Evolutionary conservation across 139 green algal species (phyloP).

Genomic region (Dunaliella primolecta): DNA sequence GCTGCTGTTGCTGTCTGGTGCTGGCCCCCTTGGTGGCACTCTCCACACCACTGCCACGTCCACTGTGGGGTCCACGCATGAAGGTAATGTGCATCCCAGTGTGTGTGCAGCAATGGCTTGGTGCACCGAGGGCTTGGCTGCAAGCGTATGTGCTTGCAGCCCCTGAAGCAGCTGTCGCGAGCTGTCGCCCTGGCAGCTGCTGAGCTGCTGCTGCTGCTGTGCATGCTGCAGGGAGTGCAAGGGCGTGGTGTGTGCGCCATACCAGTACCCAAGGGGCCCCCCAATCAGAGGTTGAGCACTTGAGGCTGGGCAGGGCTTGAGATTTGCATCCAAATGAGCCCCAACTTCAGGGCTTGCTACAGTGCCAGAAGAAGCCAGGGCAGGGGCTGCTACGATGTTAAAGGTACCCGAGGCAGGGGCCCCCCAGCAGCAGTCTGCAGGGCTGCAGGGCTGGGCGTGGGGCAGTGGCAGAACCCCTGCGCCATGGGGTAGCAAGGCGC

Average conservation of each 20-base stretch:
- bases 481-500: background rate
- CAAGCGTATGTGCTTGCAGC: too few relatives aligned
- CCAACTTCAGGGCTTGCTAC: too few relatives aligned
- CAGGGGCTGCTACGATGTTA: background rate
- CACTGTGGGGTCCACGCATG: background rate
- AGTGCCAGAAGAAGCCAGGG: background rate
- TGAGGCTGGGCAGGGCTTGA: background rate
- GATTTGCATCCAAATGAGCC: too few relatives aligned
- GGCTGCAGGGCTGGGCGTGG: background rate
- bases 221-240: background rate
- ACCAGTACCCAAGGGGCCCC: background rate
- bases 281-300: too few relatives aligned
- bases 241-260: background rate
- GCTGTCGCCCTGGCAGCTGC: background rate
- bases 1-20: background rate
- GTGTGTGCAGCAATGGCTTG: too few relatives aligned
- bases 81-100: too few relatives aligned
- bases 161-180: background rate
- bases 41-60: conserved; percentile 3
- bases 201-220: background rate
- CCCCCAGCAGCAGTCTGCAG: background rate
- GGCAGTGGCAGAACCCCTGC: background rate
- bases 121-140: too few relatives aligned
- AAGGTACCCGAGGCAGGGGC: background rate
- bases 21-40: background rate